Conservation (phyloP, 2,329 filamentous ascomycete species). For the Ascochyta fabae region DNA sequence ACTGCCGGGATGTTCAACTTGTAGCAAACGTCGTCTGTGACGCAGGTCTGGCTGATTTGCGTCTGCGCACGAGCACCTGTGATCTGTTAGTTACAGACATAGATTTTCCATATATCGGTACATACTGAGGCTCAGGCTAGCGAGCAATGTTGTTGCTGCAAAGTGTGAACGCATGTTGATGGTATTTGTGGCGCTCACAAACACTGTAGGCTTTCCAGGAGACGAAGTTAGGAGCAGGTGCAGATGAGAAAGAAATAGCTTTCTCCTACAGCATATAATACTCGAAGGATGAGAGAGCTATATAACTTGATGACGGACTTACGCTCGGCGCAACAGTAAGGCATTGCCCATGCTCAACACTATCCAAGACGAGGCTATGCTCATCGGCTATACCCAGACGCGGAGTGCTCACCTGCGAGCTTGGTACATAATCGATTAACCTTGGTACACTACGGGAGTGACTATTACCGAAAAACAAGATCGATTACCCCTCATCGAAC, state of each 20-base stretch:
- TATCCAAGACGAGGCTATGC: slow-evolving; percentile 12
- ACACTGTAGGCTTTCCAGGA: background rate
- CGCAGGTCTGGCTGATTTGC: slow-evolving; percentile 18
- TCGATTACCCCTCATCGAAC: slow-evolving; percentile 3
- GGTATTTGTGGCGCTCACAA: background rate
- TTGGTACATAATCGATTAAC: background rate
- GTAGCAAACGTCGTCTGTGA: slow-evolving; percentile 55
- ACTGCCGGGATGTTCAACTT: slow-evolving; percentile 61
- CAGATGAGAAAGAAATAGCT: background rate
- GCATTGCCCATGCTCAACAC: background rate
- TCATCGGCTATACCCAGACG: background rate
- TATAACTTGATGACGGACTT: slow-evolving; percentile 10
- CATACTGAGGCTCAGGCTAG: slow-evolving; percentile 5
- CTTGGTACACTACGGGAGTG: slow-evolving; percentile 4
- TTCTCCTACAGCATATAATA: background rate
- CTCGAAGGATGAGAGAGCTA: background rate
- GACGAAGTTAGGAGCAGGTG: background rate
- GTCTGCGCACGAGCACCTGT: slow-evolving; percentile 11
- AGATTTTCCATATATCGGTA: background rate
- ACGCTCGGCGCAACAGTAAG: slow-evolving; percentile 4
- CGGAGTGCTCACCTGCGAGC: slow-evolving; percentile 5
- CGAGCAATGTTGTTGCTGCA: background rate
- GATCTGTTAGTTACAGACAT: background rate
- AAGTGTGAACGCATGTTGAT: slow-evolving; percentile 2
- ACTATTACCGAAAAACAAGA: background rate